Percentiles rank a stretch among this genome's conserved stretches.
phyloP scores from a whole-genome alignment of 208 protist genomes.

The Trypanosoma lewisi region DNA sequence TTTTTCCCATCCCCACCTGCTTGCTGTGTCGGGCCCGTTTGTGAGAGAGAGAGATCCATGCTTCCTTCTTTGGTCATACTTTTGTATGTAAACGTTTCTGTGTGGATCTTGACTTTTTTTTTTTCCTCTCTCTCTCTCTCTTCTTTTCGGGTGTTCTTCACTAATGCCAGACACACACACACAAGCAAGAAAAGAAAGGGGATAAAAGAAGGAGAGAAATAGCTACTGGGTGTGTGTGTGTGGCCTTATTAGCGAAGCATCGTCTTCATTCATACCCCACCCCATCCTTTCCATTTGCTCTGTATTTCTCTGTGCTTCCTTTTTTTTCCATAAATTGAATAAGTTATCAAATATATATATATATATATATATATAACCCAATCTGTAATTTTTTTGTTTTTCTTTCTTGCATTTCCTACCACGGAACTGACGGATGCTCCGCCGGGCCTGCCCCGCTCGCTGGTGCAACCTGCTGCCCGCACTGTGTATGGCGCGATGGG shows the following conservation, averaged over 20 bases:
- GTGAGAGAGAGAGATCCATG: too few relatives aligned
- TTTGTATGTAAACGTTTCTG: too few relatives aligned
- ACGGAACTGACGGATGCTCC: constrained; percentile 8
- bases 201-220: not conserved
- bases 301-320: not conserved
- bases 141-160: not conserved
- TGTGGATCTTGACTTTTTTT: too few relatives aligned
- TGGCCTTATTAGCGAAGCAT: not conserved
- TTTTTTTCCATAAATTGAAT: too few relatives aligned
- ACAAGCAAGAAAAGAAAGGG: not conserved
- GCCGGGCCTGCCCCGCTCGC: not conserved
- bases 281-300: not conserved
- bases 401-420: not conserved
- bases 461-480: not conserved
- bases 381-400: not conserved
- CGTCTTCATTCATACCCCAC: not conserved
- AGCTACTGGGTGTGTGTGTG: not conserved
- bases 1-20: too few relatives aligned
- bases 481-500: not conserved
- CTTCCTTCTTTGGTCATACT: too few relatives aligned
- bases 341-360: constrained; percentile 15
- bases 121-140: constrained; percentile 14
- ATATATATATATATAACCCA: not conserved
- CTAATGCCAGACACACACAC: not conserved
- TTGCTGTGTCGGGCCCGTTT: too few relatives aligned